phyloP scores from a whole-genome alignment of 306 rosid species.

The Prunus mongolica region DNA sequence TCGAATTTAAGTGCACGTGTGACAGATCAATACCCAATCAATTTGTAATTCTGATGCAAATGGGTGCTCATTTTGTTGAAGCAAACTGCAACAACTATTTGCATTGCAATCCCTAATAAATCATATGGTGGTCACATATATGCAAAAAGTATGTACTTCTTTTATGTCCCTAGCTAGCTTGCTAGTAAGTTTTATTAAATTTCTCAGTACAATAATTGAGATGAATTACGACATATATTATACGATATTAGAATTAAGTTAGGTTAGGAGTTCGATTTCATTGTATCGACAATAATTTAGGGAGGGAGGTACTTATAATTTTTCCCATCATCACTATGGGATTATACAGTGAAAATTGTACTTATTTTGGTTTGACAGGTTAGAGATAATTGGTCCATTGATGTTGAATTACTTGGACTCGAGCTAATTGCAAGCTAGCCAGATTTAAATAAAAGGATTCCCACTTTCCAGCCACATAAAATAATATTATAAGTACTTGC shows the following conservation, averaged over 20 bases:
- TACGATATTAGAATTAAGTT: too few relatives aligned
- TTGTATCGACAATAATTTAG: too few relatives aligned
- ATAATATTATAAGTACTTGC: background rate
- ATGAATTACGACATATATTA: too few relatives aligned
- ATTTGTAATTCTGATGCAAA: background rate
- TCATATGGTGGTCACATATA: too few relatives aligned
- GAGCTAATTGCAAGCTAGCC: conserved; percentile 5
- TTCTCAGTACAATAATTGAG: too few relatives aligned
- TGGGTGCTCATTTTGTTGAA: conserved; percentile 10
- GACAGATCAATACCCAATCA: conserved; percentile 14
- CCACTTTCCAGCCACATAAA: conserved; percentile 34
- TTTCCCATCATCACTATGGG: background rate
- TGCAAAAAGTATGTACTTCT: too few relatives aligned
- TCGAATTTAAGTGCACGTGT: conserved; percentile 38
- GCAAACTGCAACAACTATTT: background rate
- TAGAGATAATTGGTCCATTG: background rate
- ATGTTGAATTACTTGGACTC: conserved; percentile 18
- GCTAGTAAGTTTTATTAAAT: too few relatives aligned
- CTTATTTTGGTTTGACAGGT: too few relatives aligned
- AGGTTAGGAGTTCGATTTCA: too few relatives aligned
- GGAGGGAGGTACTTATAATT: background rate
- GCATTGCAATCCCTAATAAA: background rate
- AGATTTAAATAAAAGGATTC: background rate
- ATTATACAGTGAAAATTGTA: background rate
- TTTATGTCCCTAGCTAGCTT: too few relatives aligned